Base-by-base conservation (phyloP, 257 asterid species). In the Fraxinus cuspidata region DNA sequence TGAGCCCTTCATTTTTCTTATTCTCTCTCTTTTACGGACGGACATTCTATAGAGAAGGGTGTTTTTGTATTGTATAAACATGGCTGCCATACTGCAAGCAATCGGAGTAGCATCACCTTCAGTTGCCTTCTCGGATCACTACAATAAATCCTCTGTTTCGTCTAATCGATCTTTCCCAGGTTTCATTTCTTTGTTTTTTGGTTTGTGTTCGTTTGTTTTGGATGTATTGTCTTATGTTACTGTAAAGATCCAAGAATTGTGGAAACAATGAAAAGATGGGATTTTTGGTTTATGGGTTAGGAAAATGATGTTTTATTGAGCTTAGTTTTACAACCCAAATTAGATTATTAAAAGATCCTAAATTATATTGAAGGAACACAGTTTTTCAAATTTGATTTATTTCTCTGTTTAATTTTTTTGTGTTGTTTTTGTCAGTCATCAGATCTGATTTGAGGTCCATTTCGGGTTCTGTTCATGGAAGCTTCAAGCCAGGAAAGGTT, bases 61-160 rank as follows among this genome's bases (percentile, higher is more conserved):
- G 18, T 58, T n/a, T n/a, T 56, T 58, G 69, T 10, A 25, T 63
- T 63, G 32, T 63, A 63, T 27, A 63, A 12, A 63, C 16, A 63
- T 63, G 69, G 35, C 69, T 63, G 84, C 87, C 53, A 84, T 87
- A 81, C 77, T 86, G 85, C 92, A 84, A 63, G 79, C 91, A 11
- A 71, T 82, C 73, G 90, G 91, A 63, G 88, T 84, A 64, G 84
- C 89, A 21, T 84, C 91, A 67, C 80, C 83, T 19, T 84, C 90
- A 21, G 81, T 80, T 65, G 9, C 80, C 80, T 77, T 78, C 56
- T 35, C 89, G 18, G 89, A 90, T 84, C 91, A 84, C 78, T 84
- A 88, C 37, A 68, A 49, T 77, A 90, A 83, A 75, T 68, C 72
- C 0, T 31, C 87, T 66, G 71, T 25, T 53, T 42, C 75, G 29